Base-by-base conservation (phyloP, 805 yeast species). In the Lipomyces sp. region DNA sequence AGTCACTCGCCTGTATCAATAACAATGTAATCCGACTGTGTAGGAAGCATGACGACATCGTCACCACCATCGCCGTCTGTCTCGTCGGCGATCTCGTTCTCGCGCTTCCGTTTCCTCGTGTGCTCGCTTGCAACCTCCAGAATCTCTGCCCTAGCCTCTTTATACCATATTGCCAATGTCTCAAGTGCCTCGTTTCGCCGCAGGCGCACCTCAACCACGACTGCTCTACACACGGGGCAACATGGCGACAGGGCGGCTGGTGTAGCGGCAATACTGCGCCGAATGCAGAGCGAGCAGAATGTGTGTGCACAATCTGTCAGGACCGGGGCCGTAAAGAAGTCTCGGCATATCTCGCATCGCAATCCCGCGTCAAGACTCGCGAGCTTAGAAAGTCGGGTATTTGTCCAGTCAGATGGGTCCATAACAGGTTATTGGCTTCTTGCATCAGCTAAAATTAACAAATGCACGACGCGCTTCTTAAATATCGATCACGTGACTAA, bases 271-370 rank as follows among this genome's bases (percentile, higher is more conserved):
- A 90, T 68, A 56, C 83, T 80, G 55, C 84, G 78, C 51, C 96
- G 73, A 26, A 90, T 85, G 65, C 98, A 90, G 13, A 82, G 74
- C 0, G 95, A 86, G 67, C 98, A 90, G 65, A 88, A 90, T 0
- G 90, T 82, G 66, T 90, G 97, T 33, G 86, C 83, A 70, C 98
- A 90, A 1, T 83, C 77, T 0, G 96, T 86, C 38, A 84, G 69
- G 33, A 87, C 86, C 1, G 98, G 96, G 0, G 90, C 85, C 29
- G 70, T 75, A 47, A 86, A 72, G 57, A 84, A 79, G 53, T 88
- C 96, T 61, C 89, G 86, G 67, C 98, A 90, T 8, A 90, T 84
- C 60, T 84, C 89, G 64, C 98, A 90, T 62, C 95, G 65, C 44
- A 88, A 71, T 23, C 83, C 70, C 1, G 87, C 74, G 57, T 90